A percentile compares a stretch with the other conserved stretches of the same genome.
These are phyloP conservation scores for Sarocladiaceae sp. DNA, from an alignment of 2,329 filamentous ascomycete species.

Conservation along the genomic window DNA sequence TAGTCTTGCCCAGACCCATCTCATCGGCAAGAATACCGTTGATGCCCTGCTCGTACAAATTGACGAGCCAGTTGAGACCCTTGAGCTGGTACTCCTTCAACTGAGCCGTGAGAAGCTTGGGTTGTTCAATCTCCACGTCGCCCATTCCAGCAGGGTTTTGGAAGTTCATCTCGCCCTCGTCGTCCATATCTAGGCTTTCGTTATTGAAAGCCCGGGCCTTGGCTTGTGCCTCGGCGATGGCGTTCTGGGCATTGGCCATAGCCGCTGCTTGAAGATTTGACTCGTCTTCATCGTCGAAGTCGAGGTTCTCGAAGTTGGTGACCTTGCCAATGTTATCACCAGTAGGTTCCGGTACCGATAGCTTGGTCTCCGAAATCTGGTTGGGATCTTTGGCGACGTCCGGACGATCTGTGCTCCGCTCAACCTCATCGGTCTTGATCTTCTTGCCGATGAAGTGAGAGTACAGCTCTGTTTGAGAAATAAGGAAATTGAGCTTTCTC, in stretches of 20 bases:
- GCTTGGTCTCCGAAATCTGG: constrained; percentile 32
- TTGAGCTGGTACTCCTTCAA: constrained; percentile 99
- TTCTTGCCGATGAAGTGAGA: constrained; percentile 99
- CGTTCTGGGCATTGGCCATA: constrained; percentile 92
- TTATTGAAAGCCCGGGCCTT: constrained; percentile 93
- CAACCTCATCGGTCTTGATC: constrained; percentile 95
- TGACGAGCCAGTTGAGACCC: constrained; percentile 98
- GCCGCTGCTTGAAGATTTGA: constrained; percentile 75
- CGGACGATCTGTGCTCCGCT: constrained; percentile 80
- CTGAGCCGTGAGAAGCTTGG: constrained; percentile 86
- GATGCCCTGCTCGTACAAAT: constrained; percentile 98
- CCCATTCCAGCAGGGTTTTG: constrained; percentile 95
- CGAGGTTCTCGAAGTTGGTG: constrained; percentile 88
- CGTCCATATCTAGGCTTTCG: constrained; percentile 64
- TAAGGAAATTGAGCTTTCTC: constrained; percentile 98
- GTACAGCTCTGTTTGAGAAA: constrained; percentile 97
- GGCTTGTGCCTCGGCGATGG: constrained; percentile 89
- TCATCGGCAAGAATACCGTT: constrained; percentile 98
- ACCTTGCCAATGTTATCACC: constrained; percentile 64
- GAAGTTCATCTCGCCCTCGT: constrained; percentile 99
- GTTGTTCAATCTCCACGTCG: constrained; percentile 90
- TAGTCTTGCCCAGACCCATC: constrained; percentile 99
- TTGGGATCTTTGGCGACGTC: constrained; percentile 57
- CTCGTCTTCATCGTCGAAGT: constrained; percentile 95
- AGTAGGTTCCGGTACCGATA: constrained; percentile 48